Percentiles rank a stretch among this genome's conserved stretches.
phyloP scores from a whole-genome alignment of 257 asterid genomes.

The Petunia axillaris region DNA sequence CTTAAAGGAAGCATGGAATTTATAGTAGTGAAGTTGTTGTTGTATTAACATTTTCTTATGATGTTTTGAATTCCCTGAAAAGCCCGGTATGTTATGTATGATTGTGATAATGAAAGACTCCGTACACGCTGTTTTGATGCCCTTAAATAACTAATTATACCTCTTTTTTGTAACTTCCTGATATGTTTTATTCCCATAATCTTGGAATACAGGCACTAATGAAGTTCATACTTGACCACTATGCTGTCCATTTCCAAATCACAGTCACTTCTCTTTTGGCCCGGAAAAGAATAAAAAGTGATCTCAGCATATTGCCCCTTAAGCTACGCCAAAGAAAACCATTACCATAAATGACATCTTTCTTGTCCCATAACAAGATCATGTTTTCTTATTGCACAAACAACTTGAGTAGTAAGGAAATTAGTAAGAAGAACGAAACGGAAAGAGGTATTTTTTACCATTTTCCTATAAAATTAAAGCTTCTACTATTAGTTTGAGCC shows the following conservation, averaged over 20 bases:
- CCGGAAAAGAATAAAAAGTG: not conserved
- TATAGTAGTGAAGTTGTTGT: not conserved
- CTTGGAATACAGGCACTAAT: not conserved
- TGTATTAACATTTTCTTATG: not conserved
- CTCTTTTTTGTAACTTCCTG: not conserved
- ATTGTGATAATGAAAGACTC: not conserved
- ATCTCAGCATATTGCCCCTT: not conserved
- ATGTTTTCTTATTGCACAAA: not conserved
- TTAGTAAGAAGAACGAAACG: not conserved
- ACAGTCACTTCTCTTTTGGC: conserved; percentile 2
- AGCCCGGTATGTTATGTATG: not conserved
- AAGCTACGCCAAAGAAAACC: not conserved
- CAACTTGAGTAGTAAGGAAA: not conserved
- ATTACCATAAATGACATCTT: not conserved
- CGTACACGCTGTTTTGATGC: not conserved
- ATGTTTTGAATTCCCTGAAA: not conserved
- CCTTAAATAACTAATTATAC: not conserved
- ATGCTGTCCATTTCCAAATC: not conserved
- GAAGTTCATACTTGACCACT: not conserved
- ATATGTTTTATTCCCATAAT: not conserved
- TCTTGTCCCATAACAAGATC: not conserved
- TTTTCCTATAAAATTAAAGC: no score
- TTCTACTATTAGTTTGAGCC: no score
- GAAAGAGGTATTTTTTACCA: no score
- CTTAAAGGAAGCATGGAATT: not conserved